phyloP scores from a whole-genome alignment of 257 asterid species.

The Voacanga thouarsii region DNA sequence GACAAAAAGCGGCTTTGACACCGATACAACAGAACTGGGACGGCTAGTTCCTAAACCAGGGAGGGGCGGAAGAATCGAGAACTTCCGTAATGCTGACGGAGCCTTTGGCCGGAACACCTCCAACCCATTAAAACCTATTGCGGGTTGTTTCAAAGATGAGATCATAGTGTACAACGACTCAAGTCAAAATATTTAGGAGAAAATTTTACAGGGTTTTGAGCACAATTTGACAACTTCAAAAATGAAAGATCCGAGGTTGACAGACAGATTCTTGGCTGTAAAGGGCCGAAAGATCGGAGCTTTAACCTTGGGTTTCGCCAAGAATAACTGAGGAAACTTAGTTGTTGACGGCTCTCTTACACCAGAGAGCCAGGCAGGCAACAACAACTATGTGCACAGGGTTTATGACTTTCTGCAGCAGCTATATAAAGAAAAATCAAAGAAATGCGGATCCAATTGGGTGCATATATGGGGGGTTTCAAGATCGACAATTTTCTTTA shows the following conservation, averaged over 20 bases:
- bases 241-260: constrained; percentile 20
- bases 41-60: constrained; percentile 25
- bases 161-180: constrained; percentile 42
- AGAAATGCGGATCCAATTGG: background rate
- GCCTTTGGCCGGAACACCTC: constrained; percentile 36
- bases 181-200: constrained; percentile 7
- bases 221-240: constrained; percentile 2
- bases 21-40: constrained; percentile 26
- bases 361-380: background rate
- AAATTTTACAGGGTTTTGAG: constrained; percentile 3
- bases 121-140: constrained; percentile 30
- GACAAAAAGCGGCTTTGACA: constrained; percentile 52
- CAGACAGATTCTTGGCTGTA: background rate
- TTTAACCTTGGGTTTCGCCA: background rate
- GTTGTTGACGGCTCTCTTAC: constrained; percentile 7
- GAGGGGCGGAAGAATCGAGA: constrained; percentile 29
- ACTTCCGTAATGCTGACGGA: constrained; percentile 19
- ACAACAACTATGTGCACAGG: background rate
- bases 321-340: background rate
- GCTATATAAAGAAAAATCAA: background rate
- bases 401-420: background rate
- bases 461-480: background rate
- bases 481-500: background rate
- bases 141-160: constrained; percentile 55
- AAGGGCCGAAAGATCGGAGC: constrained; percentile 13